Base-by-base conservation (phyloP, 208 protist genomes). In the Acanthamoeba triangularis region DNA sequence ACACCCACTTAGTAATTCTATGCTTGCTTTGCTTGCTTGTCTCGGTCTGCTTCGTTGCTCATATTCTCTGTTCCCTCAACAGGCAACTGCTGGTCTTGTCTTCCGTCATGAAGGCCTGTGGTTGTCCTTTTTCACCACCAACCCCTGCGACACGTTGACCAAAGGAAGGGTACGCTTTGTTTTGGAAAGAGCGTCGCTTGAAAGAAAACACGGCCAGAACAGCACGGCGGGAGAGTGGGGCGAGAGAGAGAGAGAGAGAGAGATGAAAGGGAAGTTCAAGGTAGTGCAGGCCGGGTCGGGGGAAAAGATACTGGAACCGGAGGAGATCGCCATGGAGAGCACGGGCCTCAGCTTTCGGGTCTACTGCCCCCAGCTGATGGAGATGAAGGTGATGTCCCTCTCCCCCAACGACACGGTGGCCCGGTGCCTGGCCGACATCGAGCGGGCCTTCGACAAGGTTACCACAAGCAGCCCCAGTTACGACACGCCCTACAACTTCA, bases 301-400 rank as follows among this genome's bases (percentile, higher is more conserved):
- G n/a, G 16, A 14, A 72, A 72, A 14, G 28, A 33, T 25, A 72
- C 16, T 59, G 52, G 23, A 63, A 6, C 18, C 18, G 59, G 59
- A 63, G 59, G 8, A 33, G 63, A 72, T 78, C 11, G 3, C 59
- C 59, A 16, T 23, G n/a, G 20, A 16, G 5, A 78, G n/a, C 35
- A 33, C 69, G 20, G 8, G 8, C 11, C 69, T 78, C 69, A 78
- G 16, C 30, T 78, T 78, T 37, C 28, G 69, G 13, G 69, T 78
- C 4, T 78, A 47, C 30, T 78, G 69, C 28, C 28, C 69, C 8
- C 33, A 78, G 69, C 8, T 7, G 13, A 3, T 7, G n/a, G 69
- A 78, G 35, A 33, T 78, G 28, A 33, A 44, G 69, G n/a, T 78
- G 20, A 78, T 78, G 69, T 78, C 18, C n/a, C 69, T 78, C n/a